A percentile compares a stretch with the other conserved stretches of the same genome.
Conservation (phyloP, 2,329 filamentous ascomycete genomes). For the Xylaria sp. region DNA sequence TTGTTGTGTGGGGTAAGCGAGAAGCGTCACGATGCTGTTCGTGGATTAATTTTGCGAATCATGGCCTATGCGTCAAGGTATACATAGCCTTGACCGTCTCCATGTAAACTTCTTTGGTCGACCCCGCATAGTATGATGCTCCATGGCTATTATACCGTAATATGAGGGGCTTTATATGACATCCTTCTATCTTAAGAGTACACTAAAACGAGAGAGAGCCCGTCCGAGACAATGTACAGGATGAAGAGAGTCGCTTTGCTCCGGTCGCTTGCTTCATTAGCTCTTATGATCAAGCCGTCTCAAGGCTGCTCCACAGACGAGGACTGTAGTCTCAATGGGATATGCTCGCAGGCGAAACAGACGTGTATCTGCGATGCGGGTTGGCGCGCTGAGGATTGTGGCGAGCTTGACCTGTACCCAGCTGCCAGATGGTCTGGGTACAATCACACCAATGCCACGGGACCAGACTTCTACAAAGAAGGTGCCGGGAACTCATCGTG, state of each 20-base stretch:
- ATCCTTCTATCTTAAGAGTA: not conserved
- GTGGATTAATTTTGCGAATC: slow-evolving; percentile 30
- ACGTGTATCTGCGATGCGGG: slow-evolving; percentile 54
- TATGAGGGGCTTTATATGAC: not conserved
- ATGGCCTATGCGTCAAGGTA: not conserved
- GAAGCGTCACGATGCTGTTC: slow-evolving; percentile 23
- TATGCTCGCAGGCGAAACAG: slow-evolving; percentile 44
- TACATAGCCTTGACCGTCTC: slow-evolving; percentile 1
- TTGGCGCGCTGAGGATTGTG: slow-evolving; percentile 58
- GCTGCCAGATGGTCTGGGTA: slow-evolving; percentile 57
- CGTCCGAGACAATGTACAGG: not conserved
- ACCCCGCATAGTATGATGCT: slow-evolving; percentile 19
- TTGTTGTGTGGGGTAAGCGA: slow-evolving; percentile 6
- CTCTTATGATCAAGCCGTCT: slow-evolving; percentile 6
- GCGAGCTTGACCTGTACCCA: slow-evolving; percentile 57
- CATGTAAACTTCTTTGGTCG: not conserved
- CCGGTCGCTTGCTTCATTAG: slow-evolving; percentile 6
- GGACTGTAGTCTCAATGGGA: slow-evolving; percentile 55
- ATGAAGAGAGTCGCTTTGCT: slow-evolving; percentile 4
- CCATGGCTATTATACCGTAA: not conserved
- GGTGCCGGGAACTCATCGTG: slow-evolving; percentile 57
- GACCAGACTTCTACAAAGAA: slow-evolving; percentile 44
- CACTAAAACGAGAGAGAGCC: no score
- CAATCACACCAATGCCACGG: slow-evolving; percentile 55
- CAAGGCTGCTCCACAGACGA: slow-evolving; percentile 40